phyloP scores from a whole-genome alignment of 176 grass and related monocot species.

The Carex scoparia region DNA sequence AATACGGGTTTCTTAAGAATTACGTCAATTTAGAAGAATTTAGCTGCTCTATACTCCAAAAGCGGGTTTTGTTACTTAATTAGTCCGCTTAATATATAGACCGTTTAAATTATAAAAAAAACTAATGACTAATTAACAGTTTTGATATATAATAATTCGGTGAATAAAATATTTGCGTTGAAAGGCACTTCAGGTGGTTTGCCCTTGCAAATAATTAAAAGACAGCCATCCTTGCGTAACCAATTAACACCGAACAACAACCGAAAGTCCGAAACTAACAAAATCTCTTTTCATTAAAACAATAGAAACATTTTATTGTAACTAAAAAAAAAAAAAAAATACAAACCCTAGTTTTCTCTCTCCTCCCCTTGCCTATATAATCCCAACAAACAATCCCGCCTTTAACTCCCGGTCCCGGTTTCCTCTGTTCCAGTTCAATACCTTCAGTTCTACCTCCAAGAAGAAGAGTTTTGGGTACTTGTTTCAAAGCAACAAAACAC shows the following conservation, averaged over 20 bases:
- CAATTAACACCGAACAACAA: background rate
- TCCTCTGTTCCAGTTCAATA: background rate
- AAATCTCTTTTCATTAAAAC: background rate
- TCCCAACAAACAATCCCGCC: constrained; percentile 14
- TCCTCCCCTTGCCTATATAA: constrained; percentile 21
- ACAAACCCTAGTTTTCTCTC: constrained; percentile 20
- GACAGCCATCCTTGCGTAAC: background rate
- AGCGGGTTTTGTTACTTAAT: no score
- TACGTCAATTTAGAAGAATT: background rate
- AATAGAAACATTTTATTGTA: background rate
- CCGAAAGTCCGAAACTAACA: background rate
- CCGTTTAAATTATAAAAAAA: background rate
- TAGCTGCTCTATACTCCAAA: background rate
- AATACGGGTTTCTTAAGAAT: background rate
- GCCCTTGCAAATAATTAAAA: background rate
- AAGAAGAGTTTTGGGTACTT: background rate
- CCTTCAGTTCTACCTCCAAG: background rate
- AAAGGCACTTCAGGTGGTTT: background rate
- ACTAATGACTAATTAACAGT: background rate
- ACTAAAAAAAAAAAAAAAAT: background rate
- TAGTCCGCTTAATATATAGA: no score
- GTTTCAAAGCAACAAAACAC: background rate
- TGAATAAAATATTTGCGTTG: background rate
- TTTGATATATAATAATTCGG: background rate
- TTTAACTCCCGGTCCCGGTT: background rate